These are phyloP conservation scores for Rehmannia glutinosa DNA, from an alignment of 257 asterid species.

Conservation along the genomic window DNA sequence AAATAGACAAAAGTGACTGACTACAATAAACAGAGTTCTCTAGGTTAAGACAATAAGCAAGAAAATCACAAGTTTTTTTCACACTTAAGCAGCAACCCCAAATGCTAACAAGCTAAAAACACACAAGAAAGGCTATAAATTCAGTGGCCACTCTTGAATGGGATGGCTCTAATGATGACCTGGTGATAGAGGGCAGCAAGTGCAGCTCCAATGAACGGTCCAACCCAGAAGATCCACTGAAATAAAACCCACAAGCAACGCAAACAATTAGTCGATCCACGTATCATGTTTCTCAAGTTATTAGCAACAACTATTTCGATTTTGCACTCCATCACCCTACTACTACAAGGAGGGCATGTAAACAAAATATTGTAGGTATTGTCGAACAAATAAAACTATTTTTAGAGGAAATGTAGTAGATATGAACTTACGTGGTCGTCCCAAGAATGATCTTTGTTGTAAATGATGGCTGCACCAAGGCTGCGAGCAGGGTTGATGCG, in stretches of 20 bases:
- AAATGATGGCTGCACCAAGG: slow-evolving; percentile 72
- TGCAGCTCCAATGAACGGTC: slow-evolving; percentile 80
- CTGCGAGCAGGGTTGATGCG: slow-evolving; percentile 83
- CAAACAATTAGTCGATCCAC: background rate
- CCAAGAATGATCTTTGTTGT: slow-evolving; percentile 67
- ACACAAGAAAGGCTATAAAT: background rate
- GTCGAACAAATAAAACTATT: too few species aligned
- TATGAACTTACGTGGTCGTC: slow-evolving; percentile 57
- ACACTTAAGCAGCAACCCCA: slow-evolving; percentile 14
- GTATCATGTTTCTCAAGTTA: too few species aligned
- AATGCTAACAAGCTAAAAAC: background rate
- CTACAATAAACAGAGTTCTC: slow-evolving; percentile 29
- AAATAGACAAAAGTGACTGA: background rate
- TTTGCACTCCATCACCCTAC: too few species aligned
- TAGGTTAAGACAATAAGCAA: background rate
- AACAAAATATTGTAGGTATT: too few species aligned
- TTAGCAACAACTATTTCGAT: too few species aligned
- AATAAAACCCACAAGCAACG: background rate
- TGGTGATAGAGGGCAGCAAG: slow-evolving; percentile 73
- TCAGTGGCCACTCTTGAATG: slow-evolving; percentile 58
- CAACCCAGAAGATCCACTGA: slow-evolving; percentile 84
- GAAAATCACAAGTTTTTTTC: slow-evolving; percentile 9
- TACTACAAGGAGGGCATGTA: too few species aligned
- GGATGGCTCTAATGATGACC: slow-evolving; percentile 71
- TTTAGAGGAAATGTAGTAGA: background rate